Evolutionary conservation across 2,329 filamentous ascomycete species (phyloP).

Genomic region (Penicillium concentricum): DNA sequence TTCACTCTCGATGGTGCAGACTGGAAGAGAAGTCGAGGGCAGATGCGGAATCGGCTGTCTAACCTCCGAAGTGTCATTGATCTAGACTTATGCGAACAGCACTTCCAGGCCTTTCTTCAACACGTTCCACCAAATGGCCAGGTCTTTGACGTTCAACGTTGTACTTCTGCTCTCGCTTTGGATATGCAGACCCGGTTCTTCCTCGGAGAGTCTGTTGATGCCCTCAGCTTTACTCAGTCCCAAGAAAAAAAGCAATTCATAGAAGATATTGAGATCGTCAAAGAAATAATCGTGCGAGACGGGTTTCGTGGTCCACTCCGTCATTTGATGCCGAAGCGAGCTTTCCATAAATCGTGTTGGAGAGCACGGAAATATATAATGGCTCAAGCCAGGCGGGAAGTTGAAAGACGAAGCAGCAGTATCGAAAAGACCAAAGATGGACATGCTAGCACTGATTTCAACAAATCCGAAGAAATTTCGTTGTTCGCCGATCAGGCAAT

Average conservation of each 20-base stretch:
- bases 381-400: background rate
- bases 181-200: background rate
- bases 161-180: background rate
- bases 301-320: background rate
- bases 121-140: background rate
- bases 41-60: background rate
- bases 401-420: background rate
- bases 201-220: background rate
- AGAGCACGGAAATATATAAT: background rate
- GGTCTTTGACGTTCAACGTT: background rate
- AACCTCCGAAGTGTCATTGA: background rate
- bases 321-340: background rate
- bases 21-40: constrained; percentile 4
- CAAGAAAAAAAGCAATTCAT: background rate
- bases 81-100: background rate
- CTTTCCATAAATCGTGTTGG: background rate
- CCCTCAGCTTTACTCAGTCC: background rate
- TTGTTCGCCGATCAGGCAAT: constrained; percentile 4
- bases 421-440: background rate
- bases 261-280: background rate
- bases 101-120: background rate
- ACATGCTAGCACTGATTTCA: background rate
- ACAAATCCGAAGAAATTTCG: background rate
- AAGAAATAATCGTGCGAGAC: background rate
- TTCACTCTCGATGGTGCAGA: constrained; percentile 11